Evolutionary conservation across 2,329 filamentous ascomycete species (phyloP).

Genomic region (Xylaria sp.): DNA sequence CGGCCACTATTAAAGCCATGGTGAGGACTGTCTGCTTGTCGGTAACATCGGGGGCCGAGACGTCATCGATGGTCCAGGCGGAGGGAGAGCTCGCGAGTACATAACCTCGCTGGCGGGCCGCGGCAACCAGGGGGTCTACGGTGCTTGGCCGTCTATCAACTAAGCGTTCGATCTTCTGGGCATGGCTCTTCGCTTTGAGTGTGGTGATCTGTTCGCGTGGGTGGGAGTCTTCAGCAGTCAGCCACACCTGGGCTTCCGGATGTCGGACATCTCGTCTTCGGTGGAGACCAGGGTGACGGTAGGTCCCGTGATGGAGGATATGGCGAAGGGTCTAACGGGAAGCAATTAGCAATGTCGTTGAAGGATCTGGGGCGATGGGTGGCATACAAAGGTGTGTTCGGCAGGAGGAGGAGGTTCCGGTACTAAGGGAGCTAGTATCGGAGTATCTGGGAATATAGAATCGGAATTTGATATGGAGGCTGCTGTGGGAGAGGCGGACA

Average conservation of each 20-base stretch:
- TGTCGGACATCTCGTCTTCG: constrained; percentile 76
- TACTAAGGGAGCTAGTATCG: constrained; percentile 53
- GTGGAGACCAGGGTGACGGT: constrained; percentile 81
- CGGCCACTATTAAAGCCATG: constrained; percentile 87
- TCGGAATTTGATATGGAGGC: constrained; percentile 53
- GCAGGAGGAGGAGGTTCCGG: constrained; percentile 61
- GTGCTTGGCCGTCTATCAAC: constrained; percentile 79
- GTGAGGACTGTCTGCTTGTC: constrained; percentile 86
- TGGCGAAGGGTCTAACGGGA: constrained; percentile 74
- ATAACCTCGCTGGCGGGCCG: constrained; percentile 75
- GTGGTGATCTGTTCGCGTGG: constrained; percentile 62
- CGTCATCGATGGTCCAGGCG: constrained; percentile 85
- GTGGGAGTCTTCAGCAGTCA: constrained; percentile 69
- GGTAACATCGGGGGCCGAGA: constrained; percentile 82
- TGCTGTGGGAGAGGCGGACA: constrained; percentile 59
- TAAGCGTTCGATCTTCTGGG: constrained; percentile 81
- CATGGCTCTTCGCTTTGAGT: constrained; percentile 71
- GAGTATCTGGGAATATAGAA: constrained; percentile 58
- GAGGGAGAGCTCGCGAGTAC: constrained; percentile 75
- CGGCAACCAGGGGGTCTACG: constrained; percentile 81
- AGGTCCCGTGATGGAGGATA: constrained; percentile 90
- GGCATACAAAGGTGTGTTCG: constrained; percentile 66
- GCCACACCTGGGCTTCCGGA: constrained; percentile 69
- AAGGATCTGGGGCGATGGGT: constrained; percentile 9
- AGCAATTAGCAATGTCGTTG: constrained; percentile 23